Percentiles rank a stretch among this genome's conserved stretches.
Conservation (phyloP, 129 eudicot genomes). For the Helianthus annuus region HanXRQr2.0-SUNRISE NC_035448.2:122424321-122424820, state of each 20-base stretch:
- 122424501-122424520: constrained; percentile 85
- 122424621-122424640: constrained; percentile 20
- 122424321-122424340: constrained; percentile 84
- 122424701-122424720: constrained; percentile 95
- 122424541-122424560: constrained; percentile 24
- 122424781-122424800: neutral
- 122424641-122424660: constrained; percentile 92
- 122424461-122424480: constrained; percentile 97
- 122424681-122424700: constrained; percentile 92
- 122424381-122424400: constrained; percentile 9
- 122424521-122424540: constrained; percentile 82
- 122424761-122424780: neutral
- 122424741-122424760: constrained; percentile 38
- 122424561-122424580: neutral
- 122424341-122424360: constrained; percentile 94
- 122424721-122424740: constrained; percentile 99
- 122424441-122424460: constrained; percentile 87
- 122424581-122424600: neutral
- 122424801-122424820: constrained; percentile 4
- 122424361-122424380: constrained; percentile 19
- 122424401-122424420: neutral
- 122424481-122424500: constrained; percentile 95
- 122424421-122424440: constrained; percentile 50
- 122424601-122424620: neutral
- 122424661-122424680: constrained; percentile 98